Evolutionary conservation across 208 protist genomes (phyloP), one percentile per base, ranked within the genome.

Genomic region (Angomonas deanei): DNA sequence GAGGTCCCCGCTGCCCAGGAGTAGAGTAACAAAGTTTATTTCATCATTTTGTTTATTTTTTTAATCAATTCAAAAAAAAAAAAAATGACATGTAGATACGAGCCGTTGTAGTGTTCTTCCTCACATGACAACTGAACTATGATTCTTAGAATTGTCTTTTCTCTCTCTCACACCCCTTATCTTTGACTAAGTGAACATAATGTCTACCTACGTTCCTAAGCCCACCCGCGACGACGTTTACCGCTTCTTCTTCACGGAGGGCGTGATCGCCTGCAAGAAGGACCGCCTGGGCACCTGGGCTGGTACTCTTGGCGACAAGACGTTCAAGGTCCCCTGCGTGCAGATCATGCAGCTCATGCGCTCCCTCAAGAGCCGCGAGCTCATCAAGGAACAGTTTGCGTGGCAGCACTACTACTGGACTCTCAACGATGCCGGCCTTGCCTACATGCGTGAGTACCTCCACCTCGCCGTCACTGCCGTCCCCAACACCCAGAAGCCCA

Each of bases 361-460:
- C 74, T 94, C 88, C 33, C 79, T 94, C 67, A 91, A 91, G 80
- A 94, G 88, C 80, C 88, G 88, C 69, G 80, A 76, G 72, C 78
- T 94, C 59, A 86, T 98, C 67, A 92, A 90, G 73, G 90, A 97
- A 84, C 77, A 91, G 74, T 98, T 93, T 67, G 86, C 88, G 59
- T 98, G 92, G 93, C 85, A 87, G 74, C 85, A 97, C 75, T 97
- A 91, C 84, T 98, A 98, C 88, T 97, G 86, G 88, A 92, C 81
- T 63, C 88, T 98, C 62, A 94, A 90, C 74, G 84, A 97, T 58
- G 80, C 88, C 54, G 96, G 96, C 69, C 75, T 98, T 54, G 76
- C 88, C 49, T 97, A 97, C 79, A 82, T 98, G 64, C 86, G 96
- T 63, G 76, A 87, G 36, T 96, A 93, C 80, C 89, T 98, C 49